Evolutionary conservation across 176 grass and related monocot genomes (phyloP), one percentile per base, ranked within the genome.

Genomic region (Carex littledalei): DNA sequence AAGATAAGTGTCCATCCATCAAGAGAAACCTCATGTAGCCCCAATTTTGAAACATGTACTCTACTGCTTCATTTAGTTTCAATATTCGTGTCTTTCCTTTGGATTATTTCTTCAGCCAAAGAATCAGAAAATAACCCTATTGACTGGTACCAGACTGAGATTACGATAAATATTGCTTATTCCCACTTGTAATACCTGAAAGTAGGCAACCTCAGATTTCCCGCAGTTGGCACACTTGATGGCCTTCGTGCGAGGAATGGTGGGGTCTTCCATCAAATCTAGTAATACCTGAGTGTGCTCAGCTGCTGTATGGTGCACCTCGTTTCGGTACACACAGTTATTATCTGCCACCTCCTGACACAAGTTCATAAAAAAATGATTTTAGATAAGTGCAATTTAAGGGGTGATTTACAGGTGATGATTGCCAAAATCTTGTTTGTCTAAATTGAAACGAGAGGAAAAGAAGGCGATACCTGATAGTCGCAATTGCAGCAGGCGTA

Each of bases 251-350:
- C 90, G 91, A 55, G 94, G 92, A 47, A 97, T 92, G 6, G 92
- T 94, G 0, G 94, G 91, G 54, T 97, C 94, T 8, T 50, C 94
- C 3, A 92, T 86, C 14, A 97, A 90, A 37, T 94, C 91, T 86
- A 90, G 91, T 17, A 97, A 86, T 63, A 97, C 84, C 80, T 94
- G 94, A 16, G 89, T 94, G 84, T 88, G 91, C 89, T 97, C 94
- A 0, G 84, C 86, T 12, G 89, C 89, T 15, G 89, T 88, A 82
- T 94, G 94, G 74, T 94, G 84, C 78, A 97, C 91, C 78, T 91
- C 86, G 66, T 97, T 97, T 49, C 91, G 80, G 79, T 97, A 97
- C 22, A 97, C 94, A 21, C 94, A 94, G 72, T 89, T 86, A 84
- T 90, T 80, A 47, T 97, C 89, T 2, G 89, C 91, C 0, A 75